A percentile compares a stretch with the other conserved stretches of the same genome.
Conservation (phyloP, 169 alveolate species). For the Plasmodium vivax region DNA sequence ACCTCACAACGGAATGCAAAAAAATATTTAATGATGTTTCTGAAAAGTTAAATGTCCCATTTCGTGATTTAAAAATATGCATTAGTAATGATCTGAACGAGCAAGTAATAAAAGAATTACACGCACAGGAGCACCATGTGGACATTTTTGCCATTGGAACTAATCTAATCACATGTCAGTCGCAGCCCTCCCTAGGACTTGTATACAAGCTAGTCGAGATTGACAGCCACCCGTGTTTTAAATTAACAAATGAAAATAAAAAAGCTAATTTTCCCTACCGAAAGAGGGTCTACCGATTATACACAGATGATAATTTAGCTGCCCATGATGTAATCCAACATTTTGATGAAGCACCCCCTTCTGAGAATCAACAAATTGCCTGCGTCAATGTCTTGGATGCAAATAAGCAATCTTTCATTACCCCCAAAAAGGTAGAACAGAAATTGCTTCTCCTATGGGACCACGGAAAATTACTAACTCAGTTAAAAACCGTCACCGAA, state of each 20-base stretch:
- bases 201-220: slow-evolving; percentile 92
- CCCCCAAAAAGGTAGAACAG: slow-evolving; percentile 47
- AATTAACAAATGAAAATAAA: slow-evolving; percentile 89
- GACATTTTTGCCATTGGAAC: slow-evolving; percentile 95
- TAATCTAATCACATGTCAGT: slow-evolving; percentile 93
- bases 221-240: slow-evolving; percentile 88
- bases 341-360: slow-evolving; percentile 29
- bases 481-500: slow-evolving; percentile 20
- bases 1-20: slow-evolving; percentile 81
- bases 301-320: slow-evolving; percentile 76
- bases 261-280: slow-evolving; percentile 90
- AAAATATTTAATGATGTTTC: slow-evolving; percentile 77
- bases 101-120: slow-evolving; percentile 61
- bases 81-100: slow-evolving; percentile 92
- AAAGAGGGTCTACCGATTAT: slow-evolving; percentile 87
- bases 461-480: slow-evolving; percentile 49
- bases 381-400: slow-evolving; percentile 20
- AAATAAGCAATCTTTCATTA: slow-evolving; percentile 5
- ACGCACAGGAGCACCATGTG: slow-evolving; percentile 86
- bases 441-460: slow-evolving; percentile 44
- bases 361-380: slow-evolving; percentile 8
- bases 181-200: slow-evolving; percentile 93
- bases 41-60: slow-evolving; percentile 67
- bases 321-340: slow-evolving; percentile 76
- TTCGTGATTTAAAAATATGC: slow-evolving; percentile 78